phyloP scores from a whole-genome alignment of 305 asterid genomes.

The Salvia sclarea region DNA sequence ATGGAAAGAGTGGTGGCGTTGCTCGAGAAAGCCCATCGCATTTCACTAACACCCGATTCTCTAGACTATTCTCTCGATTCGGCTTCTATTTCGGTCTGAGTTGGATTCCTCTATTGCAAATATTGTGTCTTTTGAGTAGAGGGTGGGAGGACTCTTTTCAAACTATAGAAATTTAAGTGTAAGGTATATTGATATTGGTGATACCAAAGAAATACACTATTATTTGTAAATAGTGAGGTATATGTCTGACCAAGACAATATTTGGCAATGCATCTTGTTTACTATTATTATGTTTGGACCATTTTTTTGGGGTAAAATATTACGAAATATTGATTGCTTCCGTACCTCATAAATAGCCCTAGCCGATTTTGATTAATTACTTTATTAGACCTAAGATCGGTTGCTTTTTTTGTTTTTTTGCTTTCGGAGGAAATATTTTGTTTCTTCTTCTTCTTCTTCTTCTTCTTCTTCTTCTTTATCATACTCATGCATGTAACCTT shows the following conservation, averaged over 20 bases:
- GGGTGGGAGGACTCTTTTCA: neutral
- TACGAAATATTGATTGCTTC: neutral
- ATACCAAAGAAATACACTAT: no score
- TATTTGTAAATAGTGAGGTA: no score
- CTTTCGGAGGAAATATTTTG: neutral
- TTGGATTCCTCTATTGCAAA: neutral
- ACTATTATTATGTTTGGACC: neutral
- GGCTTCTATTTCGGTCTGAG: neutral
- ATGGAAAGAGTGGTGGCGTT: conserved; percentile 56
- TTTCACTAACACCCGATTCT: conserved; percentile 40
- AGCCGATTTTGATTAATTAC: neutral
- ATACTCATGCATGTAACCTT: conserved; percentile 21
- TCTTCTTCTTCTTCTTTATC: neutral
- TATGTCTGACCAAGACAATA: no score
- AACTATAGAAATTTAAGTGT: no score
- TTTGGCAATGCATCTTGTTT: no score
- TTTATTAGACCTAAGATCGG: neutral
- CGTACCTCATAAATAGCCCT: neutral
- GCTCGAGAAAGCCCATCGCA: conserved; percentile 52
- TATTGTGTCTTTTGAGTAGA: neutral
- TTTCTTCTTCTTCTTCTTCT: neutral
- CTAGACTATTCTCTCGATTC: conserved; percentile 25
- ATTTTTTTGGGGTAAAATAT: neutral
- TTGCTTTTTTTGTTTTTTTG: neutral
- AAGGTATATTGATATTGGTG: no score